Base-by-base conservation (phyloP, 2,329 filamentous ascomycete genomes). In the Cadophora gregata region DNA sequence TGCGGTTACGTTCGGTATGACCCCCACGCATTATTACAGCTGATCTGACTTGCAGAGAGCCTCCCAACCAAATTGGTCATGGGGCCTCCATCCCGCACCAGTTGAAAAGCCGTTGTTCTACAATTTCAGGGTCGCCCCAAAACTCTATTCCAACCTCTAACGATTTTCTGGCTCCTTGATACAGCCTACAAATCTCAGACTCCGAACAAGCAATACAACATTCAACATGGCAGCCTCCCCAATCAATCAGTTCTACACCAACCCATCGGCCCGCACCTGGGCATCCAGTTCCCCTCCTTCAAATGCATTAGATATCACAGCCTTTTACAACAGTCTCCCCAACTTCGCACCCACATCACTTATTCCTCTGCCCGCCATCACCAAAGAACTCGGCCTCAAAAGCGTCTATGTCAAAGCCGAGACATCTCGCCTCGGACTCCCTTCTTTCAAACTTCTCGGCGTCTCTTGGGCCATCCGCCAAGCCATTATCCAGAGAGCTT, bases 371-470 rank as follows among this genome's bases (percentile, higher is more conserved):
- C 79, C 82, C 0, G 72, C 78, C 0, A 68, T 93, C 0, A 89
- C 90, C 0, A 70, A 79, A 2, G 82, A 88, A 19, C 77, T 93
- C 0, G 85, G 85, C 0, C 78, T 92, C 14, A 78, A 79, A 1
- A 79, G 82, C 4, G 81, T 94, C 4, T 82, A 88, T 48, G 74
- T 93, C 70, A 95, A 95, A 75, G 87, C 93, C 72, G 91, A 95
- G 76, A 88, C 85, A 29, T 81, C 79, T 63, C 85, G 91, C 7
- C 86, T 93, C 36, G 88, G 88, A 0, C 81, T 94, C 1, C 90
- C 90, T 0, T 85, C 91, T 0, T 95, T 93, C 82, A 96, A 96
- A 77, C 91, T 94, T 55, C 84, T 94, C 0, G 92, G 92, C 24
- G 91, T 92, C 1, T 91, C 89, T 0, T 95, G 90, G 90, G 90